Conservation (phyloP, 202 grass and related monocot species). For the Setaria viridis region DNA sequence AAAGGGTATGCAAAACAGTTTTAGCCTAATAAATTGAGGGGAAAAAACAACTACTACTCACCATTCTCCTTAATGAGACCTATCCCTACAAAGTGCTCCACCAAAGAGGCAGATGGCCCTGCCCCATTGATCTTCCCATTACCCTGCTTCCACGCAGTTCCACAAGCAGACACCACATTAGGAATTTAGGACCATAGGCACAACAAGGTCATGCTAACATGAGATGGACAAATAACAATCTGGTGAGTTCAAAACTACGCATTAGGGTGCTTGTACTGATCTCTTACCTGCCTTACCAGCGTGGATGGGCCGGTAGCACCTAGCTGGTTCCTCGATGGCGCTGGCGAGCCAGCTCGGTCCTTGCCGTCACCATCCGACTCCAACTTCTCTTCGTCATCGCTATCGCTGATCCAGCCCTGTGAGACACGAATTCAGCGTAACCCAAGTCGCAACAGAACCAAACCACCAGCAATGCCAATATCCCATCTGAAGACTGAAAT, state of each 20-base stretch:
- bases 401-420: conserved; percentile 60
- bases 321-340: neutral
- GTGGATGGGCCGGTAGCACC: conserved; percentile 26
- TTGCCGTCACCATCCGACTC: conserved; percentile 4
- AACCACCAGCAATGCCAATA: neutral
- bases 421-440: neutral
- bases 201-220: conserved; percentile 20
- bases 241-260: neutral
- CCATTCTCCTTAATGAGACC: conserved; percentile 69
- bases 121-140: conserved; percentile 32
- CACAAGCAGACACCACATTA: conserved; percentile 36
- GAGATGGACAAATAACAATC: neutral
- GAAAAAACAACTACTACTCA: conserved; percentile 9
- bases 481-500: neutral
- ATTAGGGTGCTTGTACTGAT: neutral
- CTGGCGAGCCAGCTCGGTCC: neutral
- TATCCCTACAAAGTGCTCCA: conserved; percentile 62
- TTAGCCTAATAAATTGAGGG: neutral
- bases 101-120: conserved; percentile 40
- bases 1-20: neutral
- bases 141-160: conserved; percentile 19
- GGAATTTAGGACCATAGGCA: neutral
- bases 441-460: neutral
- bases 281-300: conserved; percentile 30
- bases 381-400: conserved; percentile 37